These are phyloP conservation scores for Komagataella populi DNA, from an alignment of 805 yeast genomes.

Conservation along the genomic window DNA sequence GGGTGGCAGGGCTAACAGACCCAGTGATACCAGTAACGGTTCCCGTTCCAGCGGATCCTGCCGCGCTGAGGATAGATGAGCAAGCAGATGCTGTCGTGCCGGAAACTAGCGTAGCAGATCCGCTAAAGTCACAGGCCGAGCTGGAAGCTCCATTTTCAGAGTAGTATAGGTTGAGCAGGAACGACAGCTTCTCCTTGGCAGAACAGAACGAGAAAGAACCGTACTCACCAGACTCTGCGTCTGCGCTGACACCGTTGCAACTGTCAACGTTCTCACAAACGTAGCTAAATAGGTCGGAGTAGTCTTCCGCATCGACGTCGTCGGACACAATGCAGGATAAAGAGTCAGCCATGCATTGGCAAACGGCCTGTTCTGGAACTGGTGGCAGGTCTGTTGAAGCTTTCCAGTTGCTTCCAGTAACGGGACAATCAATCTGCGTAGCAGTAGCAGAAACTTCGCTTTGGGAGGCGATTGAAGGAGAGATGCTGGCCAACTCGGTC, in stretches of 20 bases:
- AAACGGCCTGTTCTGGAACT: conserved; percentile 51
- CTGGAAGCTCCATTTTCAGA: conserved; percentile 23
- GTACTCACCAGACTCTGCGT: conserved; percentile 54
- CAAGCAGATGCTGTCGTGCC: conserved; percentile 41
- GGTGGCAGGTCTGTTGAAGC: conserved; percentile 67
- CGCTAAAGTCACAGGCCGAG: conserved; percentile 57
- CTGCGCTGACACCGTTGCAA: conserved; percentile 47
- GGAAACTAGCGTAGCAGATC: conserved; percentile 44
- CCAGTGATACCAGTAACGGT: conserved; percentile 27
- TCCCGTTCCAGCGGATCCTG: conserved; percentile 63
- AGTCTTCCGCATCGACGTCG: conserved; percentile 40
- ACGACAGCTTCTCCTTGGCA: conserved; percentile 50
- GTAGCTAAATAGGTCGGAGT: conserved; percentile 40
- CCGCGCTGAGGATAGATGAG: conserved; percentile 41
- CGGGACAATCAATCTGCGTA: conserved; percentile 46
- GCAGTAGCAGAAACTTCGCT: conserved; percentile 27
- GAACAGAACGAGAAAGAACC: conserved; percentile 68
- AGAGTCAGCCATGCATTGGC: conserved; percentile 48
- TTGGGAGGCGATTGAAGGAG: conserved; percentile 35
- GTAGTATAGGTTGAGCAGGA: conserved; percentile 54
- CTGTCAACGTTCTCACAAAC: conserved; percentile 40
- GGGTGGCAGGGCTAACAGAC: conserved; percentile 10
- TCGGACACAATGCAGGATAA: conserved; percentile 47
- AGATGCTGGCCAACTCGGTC: conserved; percentile 36
- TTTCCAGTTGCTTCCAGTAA: conserved; percentile 40